Conservation (phyloP, 768 basidiomycete genomes). For the Pleurotus tuoliensis region DNA sequence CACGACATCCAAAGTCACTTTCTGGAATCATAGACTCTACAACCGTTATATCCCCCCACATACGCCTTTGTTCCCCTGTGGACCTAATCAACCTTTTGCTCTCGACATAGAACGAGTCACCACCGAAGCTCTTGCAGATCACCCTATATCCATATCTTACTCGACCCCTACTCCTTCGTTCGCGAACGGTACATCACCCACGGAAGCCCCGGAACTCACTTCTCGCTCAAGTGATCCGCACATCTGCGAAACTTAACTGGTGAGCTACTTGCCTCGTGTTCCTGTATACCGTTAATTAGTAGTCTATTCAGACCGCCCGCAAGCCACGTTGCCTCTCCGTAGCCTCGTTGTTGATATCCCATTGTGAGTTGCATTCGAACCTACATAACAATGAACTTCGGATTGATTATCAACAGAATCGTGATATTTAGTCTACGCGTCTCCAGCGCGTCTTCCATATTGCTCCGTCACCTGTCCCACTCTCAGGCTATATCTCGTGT, state of each 20-base stretch:
- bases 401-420: slow-evolving; percentile 6
- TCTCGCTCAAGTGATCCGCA: not conserved
- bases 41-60: not conserved
- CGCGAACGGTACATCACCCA: slow-evolving; percentile 4
- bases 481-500: not conserved
- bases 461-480: slow-evolving; percentile 4
- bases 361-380: slow-evolving; percentile 1
- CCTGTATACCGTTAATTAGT: slow-evolving; percentile 1
- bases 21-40: not conserved
- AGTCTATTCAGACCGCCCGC: not conserved
- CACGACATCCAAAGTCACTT: slow-evolving; percentile 7
- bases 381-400: not conserved
- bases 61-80: not conserved
- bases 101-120: slow-evolving; percentile 1
- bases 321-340: slow-evolving; percentile 4
- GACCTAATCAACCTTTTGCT: not conserved
- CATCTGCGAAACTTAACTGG: not conserved
- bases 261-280: not conserved
- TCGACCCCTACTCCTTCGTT: not conserved
- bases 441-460: not conserved
- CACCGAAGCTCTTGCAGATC: slow-evolving; percentile 6
- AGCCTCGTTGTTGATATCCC: slow-evolving; percentile 2
- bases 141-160: not conserved
- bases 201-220: not conserved
- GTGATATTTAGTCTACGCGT: not conserved